phyloP scores from a whole-genome alignment of 2,329 filamentous ascomycete genomes.

The Sporothrix schenckii region DNA sequence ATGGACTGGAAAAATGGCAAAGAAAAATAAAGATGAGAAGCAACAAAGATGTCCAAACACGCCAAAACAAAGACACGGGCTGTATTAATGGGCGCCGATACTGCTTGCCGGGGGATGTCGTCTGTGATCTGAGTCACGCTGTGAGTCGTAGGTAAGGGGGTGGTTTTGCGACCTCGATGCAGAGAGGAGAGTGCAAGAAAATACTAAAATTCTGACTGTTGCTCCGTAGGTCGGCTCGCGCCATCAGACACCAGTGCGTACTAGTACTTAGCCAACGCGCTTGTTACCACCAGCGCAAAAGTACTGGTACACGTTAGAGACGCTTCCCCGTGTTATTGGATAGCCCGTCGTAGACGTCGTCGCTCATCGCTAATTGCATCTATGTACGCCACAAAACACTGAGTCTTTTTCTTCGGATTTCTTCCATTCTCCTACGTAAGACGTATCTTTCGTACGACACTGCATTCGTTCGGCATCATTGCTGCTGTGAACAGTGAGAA shows the following conservation, averaged over 20 bases:
- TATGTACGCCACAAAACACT: neutral
- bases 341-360: neutral
- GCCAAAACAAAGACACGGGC: neutral
- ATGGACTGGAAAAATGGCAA: neutral
- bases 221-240: conserved; percentile 30
- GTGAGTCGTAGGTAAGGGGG: conserved; percentile 14
- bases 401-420: conserved; percentile 1
- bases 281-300: neutral
- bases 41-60: neutral
- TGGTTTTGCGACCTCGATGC: neutral
- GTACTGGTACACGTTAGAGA: neutral
- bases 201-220: conserved; percentile 24
- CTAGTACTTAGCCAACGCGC: neutral
- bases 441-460: neutral
- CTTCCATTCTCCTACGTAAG: conserved; percentile 20
- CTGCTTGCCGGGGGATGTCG: neutral
- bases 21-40: neutral
- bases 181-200: neutral
- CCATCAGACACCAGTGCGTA: conserved; percentile 13
- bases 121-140: conserved; percentile 31
- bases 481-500: neutral
- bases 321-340: neutral
- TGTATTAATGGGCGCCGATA: neutral
- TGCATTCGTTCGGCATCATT: neutral
- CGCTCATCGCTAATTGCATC: neutral